phyloP scores from a whole-genome alignment of 2,329 filamentous ascomycete genomes.

The Fusarium avenaceum region DNA sequence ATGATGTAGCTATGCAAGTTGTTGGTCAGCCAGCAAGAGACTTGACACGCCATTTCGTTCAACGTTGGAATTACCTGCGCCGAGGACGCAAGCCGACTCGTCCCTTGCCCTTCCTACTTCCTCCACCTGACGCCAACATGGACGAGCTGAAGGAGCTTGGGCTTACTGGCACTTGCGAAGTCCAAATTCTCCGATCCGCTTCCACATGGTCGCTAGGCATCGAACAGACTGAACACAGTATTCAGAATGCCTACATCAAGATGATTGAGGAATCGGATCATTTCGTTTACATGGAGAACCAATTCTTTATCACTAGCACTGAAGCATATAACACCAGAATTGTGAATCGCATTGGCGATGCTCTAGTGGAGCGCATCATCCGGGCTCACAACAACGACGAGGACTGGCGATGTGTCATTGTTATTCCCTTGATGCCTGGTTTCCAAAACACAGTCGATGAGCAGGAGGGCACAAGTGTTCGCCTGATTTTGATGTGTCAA shows the following conservation, averaged over 20 bases:
- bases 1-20: slow-evolving; percentile 97
- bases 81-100: slow-evolving; percentile 93
- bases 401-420: slow-evolving; percentile 88
- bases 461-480: slow-evolving; percentile 92
- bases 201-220: slow-evolving; percentile 93
- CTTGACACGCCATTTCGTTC: slow-evolving; percentile 94
- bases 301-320: slow-evolving; percentile 96
- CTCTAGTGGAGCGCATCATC: slow-evolving; percentile 90
- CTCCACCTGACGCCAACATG: slow-evolving; percentile 89
- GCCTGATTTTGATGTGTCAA: slow-evolving; percentile 96
- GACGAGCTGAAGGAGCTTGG: slow-evolving; percentile 90
- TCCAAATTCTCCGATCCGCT: slow-evolving; percentile 94
- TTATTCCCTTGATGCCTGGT: slow-evolving; percentile 97
- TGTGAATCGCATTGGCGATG: slow-evolving; percentile 93
- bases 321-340: slow-evolving; percentile 90
- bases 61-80: slow-evolving; percentile 97
- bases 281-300: slow-evolving; percentile 98
- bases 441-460: slow-evolving; percentile 97
- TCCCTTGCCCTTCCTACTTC: slow-evolving; percentile 92
- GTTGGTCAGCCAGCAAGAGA: slow-evolving; percentile 96
- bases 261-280: slow-evolving; percentile 96
- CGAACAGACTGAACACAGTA: slow-evolving; percentile 89
- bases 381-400: slow-evolving; percentile 86
- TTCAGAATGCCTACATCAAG: slow-evolving; percentile 94
- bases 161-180: slow-evolving; percentile 92